A percentile compares a stretch with the other conserved stretches of the same genome.
phyloP scores from a whole-genome alignment of 176 grass and related monocot genomes.

The Panicum miliaceum region DNA sequence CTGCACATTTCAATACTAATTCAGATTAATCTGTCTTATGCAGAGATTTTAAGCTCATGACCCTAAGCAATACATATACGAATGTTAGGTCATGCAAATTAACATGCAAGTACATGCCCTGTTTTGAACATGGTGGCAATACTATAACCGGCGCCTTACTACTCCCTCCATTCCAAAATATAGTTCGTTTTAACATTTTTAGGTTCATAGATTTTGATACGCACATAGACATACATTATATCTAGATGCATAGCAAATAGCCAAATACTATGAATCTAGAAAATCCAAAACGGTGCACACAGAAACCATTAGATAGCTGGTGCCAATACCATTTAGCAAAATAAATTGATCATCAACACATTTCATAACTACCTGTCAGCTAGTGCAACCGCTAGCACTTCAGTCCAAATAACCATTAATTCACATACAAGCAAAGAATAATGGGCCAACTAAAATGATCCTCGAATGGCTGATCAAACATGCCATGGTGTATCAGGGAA shows the following conservation, averaged over 20 bases:
- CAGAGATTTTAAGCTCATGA: background rate
- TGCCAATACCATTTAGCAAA: background rate
- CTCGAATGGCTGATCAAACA: background rate
- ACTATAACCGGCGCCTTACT: background rate
- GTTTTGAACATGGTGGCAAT: background rate
- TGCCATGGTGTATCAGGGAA: background rate
- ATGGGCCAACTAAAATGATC: background rate
- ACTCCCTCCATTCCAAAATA: too few relatives aligned
- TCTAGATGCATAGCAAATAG: too few relatives aligned
- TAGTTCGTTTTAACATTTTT: too few relatives aligned
- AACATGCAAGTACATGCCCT: slow-evolving; percentile 10
- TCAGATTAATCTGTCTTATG: background rate
- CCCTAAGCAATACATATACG: background rate
- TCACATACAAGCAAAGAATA: background rate
- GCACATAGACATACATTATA: too few relatives aligned
- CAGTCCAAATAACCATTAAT: background rate
- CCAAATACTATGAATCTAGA: too few relatives aligned
- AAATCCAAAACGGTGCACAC: too few relatives aligned
- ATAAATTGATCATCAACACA: background rate
- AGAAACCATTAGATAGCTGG: background rate
- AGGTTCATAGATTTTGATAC: too few relatives aligned
- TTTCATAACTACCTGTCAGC: background rate
- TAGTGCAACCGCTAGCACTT: background rate
- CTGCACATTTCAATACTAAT: background rate
- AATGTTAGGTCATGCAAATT: background rate